phyloP scores from a whole-genome alignment of 768 basidiomycete species.

The Infundibulicybe gibba region DNA sequence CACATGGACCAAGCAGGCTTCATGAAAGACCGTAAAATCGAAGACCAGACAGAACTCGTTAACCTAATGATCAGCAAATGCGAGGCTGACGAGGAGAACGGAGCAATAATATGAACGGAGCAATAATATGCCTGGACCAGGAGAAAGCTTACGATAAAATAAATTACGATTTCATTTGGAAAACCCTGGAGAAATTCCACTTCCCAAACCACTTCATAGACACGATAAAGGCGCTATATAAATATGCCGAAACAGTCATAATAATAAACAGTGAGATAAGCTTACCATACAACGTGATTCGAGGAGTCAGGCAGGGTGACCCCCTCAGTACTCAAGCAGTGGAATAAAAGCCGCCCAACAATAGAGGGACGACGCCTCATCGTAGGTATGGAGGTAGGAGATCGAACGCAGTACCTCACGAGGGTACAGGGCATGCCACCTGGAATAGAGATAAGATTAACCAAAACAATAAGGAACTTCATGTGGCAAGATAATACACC shows the following conservation, averaged over 20 bases:
- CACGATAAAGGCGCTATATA: constrained; percentile 23
- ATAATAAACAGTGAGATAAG: constrained; percentile 5
- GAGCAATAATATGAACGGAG: too few relatives aligned
- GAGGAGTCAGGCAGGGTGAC: constrained; percentile 9
- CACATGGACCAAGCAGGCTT: constrained; percentile 38
- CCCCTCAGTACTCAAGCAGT: constrained; percentile 10
- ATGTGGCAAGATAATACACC: constrained; percentile 16
- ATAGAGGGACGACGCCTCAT: constrained; percentile 20
- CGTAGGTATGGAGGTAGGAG: constrained; percentile 21
- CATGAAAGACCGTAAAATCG: constrained; percentile 23
- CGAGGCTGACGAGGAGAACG: constrained; percentile 17
- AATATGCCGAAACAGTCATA: constrained; percentile 16
- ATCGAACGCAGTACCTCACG: constrained; percentile 29
- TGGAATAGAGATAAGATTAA: constrained; percentile 12
- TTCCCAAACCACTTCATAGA: constrained; percentile 24
- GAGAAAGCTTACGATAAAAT: constrained; percentile 29
- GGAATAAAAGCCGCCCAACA: constrained; percentile 22
- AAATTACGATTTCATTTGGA: constrained; percentile 23
- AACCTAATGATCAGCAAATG: constrained; percentile 18
- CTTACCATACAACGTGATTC: not conserved
- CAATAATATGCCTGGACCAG: constrained; percentile 5
- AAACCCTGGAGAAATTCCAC: constrained; percentile 13
- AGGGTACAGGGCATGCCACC: constrained; percentile 33
- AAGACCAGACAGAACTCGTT: constrained; percentile 24
- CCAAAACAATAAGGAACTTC: constrained; percentile 17